Percentiles rank a stretch among this genome's conserved stretches.
phyloP scores from a whole-genome alignment of 805 yeast genomes.

The Metschnikowia corniflorae region DNA sequence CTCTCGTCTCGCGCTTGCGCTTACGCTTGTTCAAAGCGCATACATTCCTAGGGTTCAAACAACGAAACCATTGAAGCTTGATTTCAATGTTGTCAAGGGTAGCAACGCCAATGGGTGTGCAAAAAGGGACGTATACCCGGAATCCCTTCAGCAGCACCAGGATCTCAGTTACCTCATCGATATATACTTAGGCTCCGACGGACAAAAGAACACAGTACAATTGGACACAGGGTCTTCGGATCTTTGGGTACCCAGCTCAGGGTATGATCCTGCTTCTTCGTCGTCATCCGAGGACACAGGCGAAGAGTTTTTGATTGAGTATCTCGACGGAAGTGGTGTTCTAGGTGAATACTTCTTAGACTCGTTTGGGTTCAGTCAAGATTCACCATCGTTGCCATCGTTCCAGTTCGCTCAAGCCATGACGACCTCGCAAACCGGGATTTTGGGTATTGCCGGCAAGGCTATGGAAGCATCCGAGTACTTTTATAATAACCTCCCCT shows the following conservation, averaged over 20 bases:
- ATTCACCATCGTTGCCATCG: conserved; percentile 1
- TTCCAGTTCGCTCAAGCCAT: conserved; percentile 13
- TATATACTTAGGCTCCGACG: conserved; percentile 23
- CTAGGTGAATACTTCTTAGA: conserved; percentile 11
- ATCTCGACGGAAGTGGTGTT: conserved; percentile 6
- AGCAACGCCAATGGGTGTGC: too few species aligned
- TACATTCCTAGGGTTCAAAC: too few species aligned
- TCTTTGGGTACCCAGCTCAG: conserved; percentile 30
- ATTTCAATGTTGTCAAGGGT: too few species aligned
- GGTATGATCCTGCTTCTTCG: conserved; percentile 5
- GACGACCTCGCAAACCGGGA: conserved; percentile 2
- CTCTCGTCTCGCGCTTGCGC: too few species aligned
- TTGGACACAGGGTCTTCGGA: conserved; percentile 44
- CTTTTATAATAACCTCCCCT: conserved; percentile 51
- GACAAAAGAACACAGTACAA: conserved; percentile 26
- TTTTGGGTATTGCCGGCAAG: conserved; percentile 11
- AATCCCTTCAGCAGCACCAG: conserved; percentile 4
- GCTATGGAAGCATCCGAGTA: conserved; percentile 4
- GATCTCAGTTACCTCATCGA: conserved; percentile 12
- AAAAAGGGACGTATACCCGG: too few species aligned
- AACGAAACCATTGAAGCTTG: too few species aligned
- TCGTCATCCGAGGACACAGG: conserved; percentile 8
- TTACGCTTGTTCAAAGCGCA: too few species aligned
- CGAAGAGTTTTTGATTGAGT: conserved; percentile 6
- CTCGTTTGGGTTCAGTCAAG: conserved; percentile 5